Base-by-base conservation (phyloP, 192 early-diverging fungal genomes). In the Funneliformis geosporum region DNA sequence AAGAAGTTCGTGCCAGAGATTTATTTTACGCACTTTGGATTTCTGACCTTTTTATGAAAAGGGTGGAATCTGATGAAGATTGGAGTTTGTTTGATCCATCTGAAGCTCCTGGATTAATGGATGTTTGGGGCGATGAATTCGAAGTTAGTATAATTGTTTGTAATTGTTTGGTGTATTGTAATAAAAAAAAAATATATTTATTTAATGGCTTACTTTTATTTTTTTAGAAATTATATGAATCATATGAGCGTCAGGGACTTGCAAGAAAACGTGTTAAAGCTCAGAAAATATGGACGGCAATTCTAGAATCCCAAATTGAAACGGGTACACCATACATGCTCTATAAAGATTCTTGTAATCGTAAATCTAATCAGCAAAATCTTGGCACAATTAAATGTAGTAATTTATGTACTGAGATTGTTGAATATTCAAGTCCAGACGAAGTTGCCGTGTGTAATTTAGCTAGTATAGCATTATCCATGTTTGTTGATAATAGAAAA, bases 281-380 rank as follows among this genome's bases (percentile, higher is more conserved):
- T 42, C 96, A 99, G 82, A 98, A 97, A 88, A 88, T 99, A 23
- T 99, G 98, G 98, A 94, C 91, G 79, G 95, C 96, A 0, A 96
- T 99, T 69, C 81, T 99, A 43, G 98, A 99, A 73, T 87, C 96
- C 18, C 98, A 99, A 86, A 95, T 94, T 33, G 98, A 99, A 88
- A 99, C 98, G 8, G 98, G 98, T 42, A 97, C 92, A 10, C 98
- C 98, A 6, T 99, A 94, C 81, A 98, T 99, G 94, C 91, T 99
- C 43, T 99, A 99, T 91, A 98, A 99, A 88, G 98, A 99, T 87
- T 95, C 98, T 38, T 99, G 98, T 89, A 99, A 99, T 87, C 88
- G 94, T 86, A 99, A 99, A 88, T 96, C 95, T 21, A 99, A 99
- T 88, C 98, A 99, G 87, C 95, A 98, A 86, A 98, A 99, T 87